phyloP scores from a whole-genome alignment of 495 filamentous ascomycete genomes.

The Penicillium canescens region DNA sequence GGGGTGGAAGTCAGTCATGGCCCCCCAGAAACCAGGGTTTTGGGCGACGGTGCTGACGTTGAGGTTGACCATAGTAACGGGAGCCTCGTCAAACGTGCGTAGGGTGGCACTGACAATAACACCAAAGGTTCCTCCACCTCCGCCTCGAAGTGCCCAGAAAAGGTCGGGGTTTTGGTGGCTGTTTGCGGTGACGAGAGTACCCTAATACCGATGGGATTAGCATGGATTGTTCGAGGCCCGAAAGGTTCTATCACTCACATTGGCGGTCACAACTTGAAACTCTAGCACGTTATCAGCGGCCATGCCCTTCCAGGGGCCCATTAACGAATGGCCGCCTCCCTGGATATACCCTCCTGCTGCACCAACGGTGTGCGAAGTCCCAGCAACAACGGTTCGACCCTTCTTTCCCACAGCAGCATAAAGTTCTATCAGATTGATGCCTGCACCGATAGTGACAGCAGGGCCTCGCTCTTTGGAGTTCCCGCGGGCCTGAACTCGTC shows the following conservation, averaged over 20 bases:
- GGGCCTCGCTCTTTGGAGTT: slow-evolving; percentile 11
- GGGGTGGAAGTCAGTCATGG: slow-evolving; percentile 31
- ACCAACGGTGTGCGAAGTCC: slow-evolving; percentile 25
- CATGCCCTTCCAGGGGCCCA: slow-evolving; percentile 37
- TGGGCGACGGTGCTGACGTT: slow-evolving; percentile 27
- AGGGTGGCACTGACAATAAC: slow-evolving; percentile 49
- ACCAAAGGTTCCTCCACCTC: slow-evolving; percentile 48
- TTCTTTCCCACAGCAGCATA: slow-evolving; percentile 36
- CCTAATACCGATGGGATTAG: slow-evolving; percentile 4
- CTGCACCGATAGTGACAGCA: slow-evolving; percentile 55
- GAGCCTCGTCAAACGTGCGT: slow-evolving; percentile 35
- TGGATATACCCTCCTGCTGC: slow-evolving; percentile 53
- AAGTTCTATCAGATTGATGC: slow-evolving; percentile 49
- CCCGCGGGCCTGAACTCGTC: slow-evolving; percentile 27
- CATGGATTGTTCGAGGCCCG: too few relatives aligned
- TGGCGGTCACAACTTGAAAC: slow-evolving; percentile 37
- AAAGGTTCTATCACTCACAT: slow-evolving; percentile 40
- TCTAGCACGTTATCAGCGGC: slow-evolving; percentile 39
- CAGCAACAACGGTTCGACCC: slow-evolving; percentile 12
- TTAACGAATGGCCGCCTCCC: slow-evolving; percentile 56
- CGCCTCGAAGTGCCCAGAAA: slow-evolving; percentile 56
- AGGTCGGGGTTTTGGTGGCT: slow-evolving; percentile 51
- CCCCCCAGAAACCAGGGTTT: slow-evolving; percentile 32
- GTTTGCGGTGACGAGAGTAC: slow-evolving; percentile 40
- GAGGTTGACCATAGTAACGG: slow-evolving; percentile 36